Evolutionary conservation across 306 rosid species (phyloP).

Genomic region (Datisca glomerata): DNA sequence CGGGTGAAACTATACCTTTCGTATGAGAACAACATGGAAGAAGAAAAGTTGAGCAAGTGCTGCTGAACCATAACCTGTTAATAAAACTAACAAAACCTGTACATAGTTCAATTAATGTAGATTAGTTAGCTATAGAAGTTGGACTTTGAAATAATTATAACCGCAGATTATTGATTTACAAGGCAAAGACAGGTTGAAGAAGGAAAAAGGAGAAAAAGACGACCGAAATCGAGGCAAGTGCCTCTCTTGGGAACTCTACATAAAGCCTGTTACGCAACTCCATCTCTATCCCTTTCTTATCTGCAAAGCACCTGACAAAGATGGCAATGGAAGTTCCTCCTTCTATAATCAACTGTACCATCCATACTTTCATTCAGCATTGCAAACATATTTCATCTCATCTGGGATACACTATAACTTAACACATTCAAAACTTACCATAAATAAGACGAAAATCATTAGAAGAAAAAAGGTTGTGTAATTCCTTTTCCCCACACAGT

Average conservation of each 20-base stretch:
- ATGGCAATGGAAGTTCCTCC: slow-evolving; percentile 76
- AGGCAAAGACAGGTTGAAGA: neutral
- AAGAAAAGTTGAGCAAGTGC: slow-evolving; percentile 93
- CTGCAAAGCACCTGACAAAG: slow-evolving; percentile 72
- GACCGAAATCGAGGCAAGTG: slow-evolving; percentile 70
- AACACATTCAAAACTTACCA: no score
- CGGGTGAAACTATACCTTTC: slow-evolving; percentile 53
- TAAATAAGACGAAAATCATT: slow-evolving; percentile 55
- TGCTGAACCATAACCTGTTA: slow-evolving; percentile 76
- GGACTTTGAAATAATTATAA: neutral
- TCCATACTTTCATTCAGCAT: no score
- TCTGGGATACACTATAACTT: no score
- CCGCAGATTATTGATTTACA: neutral
- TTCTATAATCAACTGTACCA: slow-evolving; percentile 69
- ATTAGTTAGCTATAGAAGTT: no score
- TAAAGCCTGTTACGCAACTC: slow-evolving; percentile 52
- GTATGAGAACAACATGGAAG: slow-evolving; percentile 81
- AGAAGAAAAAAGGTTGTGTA: slow-evolving; percentile 85
- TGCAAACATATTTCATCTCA: no score
- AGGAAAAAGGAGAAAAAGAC: slow-evolving; percentile 10
- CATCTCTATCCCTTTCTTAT: slow-evolving; percentile 54
- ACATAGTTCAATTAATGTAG: no score
- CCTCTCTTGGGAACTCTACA: slow-evolving; percentile 60
- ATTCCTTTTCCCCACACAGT: slow-evolving; percentile 86
- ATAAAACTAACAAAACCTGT: slow-evolving; percentile 56